phyloP scores from a whole-genome alignment of 2,329 filamentous ascomycete species.

The Venturia nashicola region DNA sequence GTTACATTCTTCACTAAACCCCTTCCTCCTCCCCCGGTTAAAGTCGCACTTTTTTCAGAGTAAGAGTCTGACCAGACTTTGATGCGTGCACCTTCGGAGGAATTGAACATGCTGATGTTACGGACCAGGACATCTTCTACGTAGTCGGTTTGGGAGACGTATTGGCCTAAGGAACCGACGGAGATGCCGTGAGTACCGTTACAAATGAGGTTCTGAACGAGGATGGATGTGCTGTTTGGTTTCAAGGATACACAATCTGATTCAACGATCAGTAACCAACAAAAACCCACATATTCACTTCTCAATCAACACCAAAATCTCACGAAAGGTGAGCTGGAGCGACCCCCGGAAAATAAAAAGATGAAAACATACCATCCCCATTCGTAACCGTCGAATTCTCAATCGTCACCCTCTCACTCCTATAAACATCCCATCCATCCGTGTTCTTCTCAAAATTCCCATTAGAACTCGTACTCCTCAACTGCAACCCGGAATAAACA shows the following conservation, averaged over 20 bases:
- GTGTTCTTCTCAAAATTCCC: slow-evolving; percentile 1
- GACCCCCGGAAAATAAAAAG: not conserved
- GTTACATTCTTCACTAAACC: slow-evolving; percentile 51
- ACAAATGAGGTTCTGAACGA: slow-evolving; percentile 53
- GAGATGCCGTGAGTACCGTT: slow-evolving; percentile 57
- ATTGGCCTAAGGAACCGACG: slow-evolving; percentile 55
- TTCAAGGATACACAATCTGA: slow-evolving; percentile 61
- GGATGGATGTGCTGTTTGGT: slow-evolving; percentile 52
- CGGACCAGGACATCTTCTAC: slow-evolving; percentile 41
- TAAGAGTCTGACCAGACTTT: slow-evolving; percentile 53
- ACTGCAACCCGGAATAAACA: slow-evolving; percentile 38
- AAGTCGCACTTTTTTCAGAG: slow-evolving; percentile 23
- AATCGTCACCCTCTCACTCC: slow-evolving; percentile 49
- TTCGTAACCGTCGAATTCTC: slow-evolving; percentile 54
- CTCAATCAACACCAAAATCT: not conserved
- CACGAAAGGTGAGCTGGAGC: too few species aligned
- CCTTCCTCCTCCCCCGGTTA: slow-evolving; percentile 44
- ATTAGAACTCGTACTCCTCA: not conserved
- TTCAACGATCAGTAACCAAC: slow-evolving; percentile 18
- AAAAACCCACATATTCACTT: not conserved
- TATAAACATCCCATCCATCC: slow-evolving; percentile 22
- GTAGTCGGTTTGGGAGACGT: slow-evolving; percentile 47
- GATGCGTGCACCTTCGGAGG: slow-evolving; percentile 54
- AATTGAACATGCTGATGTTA: slow-evolving; percentile 6
- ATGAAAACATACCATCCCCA: slow-evolving; percentile 32